phyloP scores from a whole-genome alignment of 2,329 filamentous ascomycete genomes.

The Aureobasidium zeae region DNA sequence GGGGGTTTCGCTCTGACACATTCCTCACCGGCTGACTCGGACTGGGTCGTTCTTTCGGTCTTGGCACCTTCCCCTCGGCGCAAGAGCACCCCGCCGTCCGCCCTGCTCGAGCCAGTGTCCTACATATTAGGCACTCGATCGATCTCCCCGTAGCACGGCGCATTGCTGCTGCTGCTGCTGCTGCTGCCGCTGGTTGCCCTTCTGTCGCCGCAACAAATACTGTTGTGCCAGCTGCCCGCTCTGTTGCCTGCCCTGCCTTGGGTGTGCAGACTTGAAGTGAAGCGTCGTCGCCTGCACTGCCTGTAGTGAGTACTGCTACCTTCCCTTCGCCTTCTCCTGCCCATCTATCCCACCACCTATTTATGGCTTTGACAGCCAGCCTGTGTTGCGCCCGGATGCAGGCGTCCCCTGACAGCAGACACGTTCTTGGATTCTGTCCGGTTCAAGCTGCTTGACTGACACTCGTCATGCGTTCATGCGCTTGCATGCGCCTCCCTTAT shows the following conservation, averaged over 20 bases:
- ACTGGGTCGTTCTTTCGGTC: conserved; percentile 6
- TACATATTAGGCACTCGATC: conserved; percentile 6
- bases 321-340: neutral
- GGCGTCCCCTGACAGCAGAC: conserved; percentile 10
- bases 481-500: conserved; percentile 1
- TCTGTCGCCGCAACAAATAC: conserved; percentile 4
- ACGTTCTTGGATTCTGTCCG: conserved; percentile 2
- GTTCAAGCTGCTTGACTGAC: neutral
- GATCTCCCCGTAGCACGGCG: conserved; percentile 11
- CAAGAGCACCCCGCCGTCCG: conserved; percentile 13
- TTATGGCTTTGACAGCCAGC: neutral
- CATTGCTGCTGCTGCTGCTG: conserved; percentile 11
- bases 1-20: conserved; percentile 15
- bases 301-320: conserved; percentile 1
- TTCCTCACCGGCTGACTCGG: conserved; percentile 15
- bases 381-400: conserved; percentile 12
- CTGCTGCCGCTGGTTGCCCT: neutral
- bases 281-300: conserved; percentile 1
- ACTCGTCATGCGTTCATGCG: conserved; percentile 13
- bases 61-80: conserved; percentile 12
- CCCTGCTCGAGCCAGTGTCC: conserved; percentile 13
- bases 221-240: conserved; percentile 3
- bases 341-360: no score
- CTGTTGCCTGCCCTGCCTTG: conserved; percentile 1
- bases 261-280: neutral